Evolutionary conservation across 345 rosid species (phyloP).

Genomic region (Lumnitzera littorea): DNA sequence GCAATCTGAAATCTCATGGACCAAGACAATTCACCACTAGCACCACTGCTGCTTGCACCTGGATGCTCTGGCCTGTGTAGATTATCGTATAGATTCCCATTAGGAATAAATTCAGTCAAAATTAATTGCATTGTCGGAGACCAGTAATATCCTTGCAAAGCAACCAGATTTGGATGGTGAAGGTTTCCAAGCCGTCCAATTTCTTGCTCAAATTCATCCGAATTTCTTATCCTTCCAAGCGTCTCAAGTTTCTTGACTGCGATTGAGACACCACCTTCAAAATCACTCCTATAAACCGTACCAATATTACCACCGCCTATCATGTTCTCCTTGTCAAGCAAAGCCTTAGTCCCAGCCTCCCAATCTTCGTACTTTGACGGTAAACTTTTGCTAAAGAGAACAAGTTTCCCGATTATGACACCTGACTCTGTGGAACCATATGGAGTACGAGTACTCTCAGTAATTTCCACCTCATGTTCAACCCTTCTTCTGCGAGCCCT

Average conservation of each 20-base stretch:
- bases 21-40: constrained; percentile 65
- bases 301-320: constrained; percentile 90
- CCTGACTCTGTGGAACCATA: constrained; percentile 58
- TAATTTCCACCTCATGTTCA: constrained; percentile 33
- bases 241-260: constrained; percentile 94
- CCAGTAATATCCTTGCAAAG: constrained; percentile 89
- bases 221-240: constrained; percentile 76
- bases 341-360: constrained; percentile 87
- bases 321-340: constrained; percentile 81
- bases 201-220: constrained; percentile 91
- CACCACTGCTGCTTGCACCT: constrained; percentile 57
- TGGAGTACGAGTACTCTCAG: constrained; percentile 87
- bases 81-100: constrained; percentile 77
- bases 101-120: constrained; percentile 60
- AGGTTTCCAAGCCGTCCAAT: constrained; percentile 71
- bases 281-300: constrained; percentile 66
- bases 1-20: constrained; percentile 83
- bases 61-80: constrained; percentile 49
- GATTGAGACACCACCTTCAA: constrained; percentile 84
- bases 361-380: constrained; percentile 96
- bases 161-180: constrained; percentile 61
- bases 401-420: constrained; percentile 80
- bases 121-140: constrained; percentile 78
- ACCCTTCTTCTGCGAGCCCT: constrained; percentile 50
- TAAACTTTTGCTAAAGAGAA: constrained; percentile 83